Percentiles rank a stretch among this genome's conserved stretches.
Evolutionary conservation across 805 yeast species (phyloP).

Genomic region (Debaryomyces maramus): DNA sequence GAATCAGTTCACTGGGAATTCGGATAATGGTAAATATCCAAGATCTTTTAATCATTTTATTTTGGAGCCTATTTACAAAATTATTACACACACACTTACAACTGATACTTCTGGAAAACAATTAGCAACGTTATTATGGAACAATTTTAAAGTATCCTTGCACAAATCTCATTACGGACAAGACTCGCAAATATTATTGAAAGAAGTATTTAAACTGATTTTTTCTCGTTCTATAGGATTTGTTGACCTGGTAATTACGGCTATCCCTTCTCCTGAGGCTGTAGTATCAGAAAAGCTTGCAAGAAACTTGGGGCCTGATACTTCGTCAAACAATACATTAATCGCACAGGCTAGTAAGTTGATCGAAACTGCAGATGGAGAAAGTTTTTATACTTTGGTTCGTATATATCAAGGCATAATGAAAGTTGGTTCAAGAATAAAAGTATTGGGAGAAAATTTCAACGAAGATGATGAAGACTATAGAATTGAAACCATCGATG

Average conservation of each 20-base stretch:
- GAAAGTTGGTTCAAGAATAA: conserved; percentile 45
- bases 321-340: background rate
- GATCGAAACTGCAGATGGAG: conserved; percentile 54
- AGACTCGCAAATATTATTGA: conserved; percentile 62
- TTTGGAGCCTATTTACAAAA: conserved; percentile 77
- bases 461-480: conserved; percentile 54
- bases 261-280: conserved; percentile 27
- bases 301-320: background rate
- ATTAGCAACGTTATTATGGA: conserved; percentile 45
- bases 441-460: conserved; percentile 57
- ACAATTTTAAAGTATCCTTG: conserved; percentile 48
- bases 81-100: conserved; percentile 60
- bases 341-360: conserved; percentile 48
- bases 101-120: conserved; percentile 39
- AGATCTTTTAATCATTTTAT: conserved; percentile 64
- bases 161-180: conserved; percentile 40
- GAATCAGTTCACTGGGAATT: conserved; percentile 45
- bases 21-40: conserved; percentile 21
- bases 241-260: conserved; percentile 44
- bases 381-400: conserved; percentile 55
- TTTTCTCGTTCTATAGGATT: conserved; percentile 55
- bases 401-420: conserved; percentile 65
- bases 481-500: conserved; percentile 40
- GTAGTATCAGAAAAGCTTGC: conserved; percentile 11
- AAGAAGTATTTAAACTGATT: conserved; percentile 50